These are phyloP conservation scores for Cryptococcus sp. DNA, from an alignment of 1,284 basidiomycete species.

Conservation along the genomic window DNA sequence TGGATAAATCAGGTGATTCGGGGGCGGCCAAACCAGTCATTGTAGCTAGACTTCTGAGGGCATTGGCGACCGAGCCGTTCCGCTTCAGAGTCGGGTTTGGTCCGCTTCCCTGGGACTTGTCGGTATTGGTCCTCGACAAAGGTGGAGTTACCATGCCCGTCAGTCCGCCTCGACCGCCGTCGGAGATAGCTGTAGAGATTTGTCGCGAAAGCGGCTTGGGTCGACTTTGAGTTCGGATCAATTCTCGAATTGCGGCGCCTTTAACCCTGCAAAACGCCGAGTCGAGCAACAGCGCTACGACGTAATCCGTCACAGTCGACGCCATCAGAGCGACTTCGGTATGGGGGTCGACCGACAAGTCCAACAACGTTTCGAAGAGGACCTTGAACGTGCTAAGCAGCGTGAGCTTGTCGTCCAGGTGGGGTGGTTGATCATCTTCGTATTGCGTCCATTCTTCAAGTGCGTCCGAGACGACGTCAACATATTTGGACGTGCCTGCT, in stretches of 20 bases:
- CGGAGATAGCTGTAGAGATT: conserved; percentile 16
- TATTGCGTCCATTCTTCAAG: conserved; percentile 75
- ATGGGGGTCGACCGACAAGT: conserved; percentile 90
- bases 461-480: conserved; percentile 63
- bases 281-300: conserved; percentile 83
- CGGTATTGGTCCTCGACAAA: conserved; percentile 22
- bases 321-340: conserved; percentile 89
- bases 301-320: conserved; percentile 88
- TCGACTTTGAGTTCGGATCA: conserved; percentile 24
- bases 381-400: conserved; percentile 88
- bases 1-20: conserved; percentile 27
- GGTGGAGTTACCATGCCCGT: conserved; percentile 9
- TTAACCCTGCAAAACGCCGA: conserved; percentile 79
- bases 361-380: conserved; percentile 84
- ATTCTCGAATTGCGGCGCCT: conserved; percentile 62
- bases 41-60: conserved; percentile 71
- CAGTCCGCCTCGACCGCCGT: conserved; percentile 2
- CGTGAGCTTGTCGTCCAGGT: conserved; percentile 76
- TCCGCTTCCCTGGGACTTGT: conserved; percentile 13
- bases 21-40: conserved; percentile 44
- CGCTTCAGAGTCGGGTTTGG: conserved; percentile 59
- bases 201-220: conserved; percentile 10
- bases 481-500: conserved; percentile 51
- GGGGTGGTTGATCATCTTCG: conserved; percentile 57
- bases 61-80: conserved; percentile 80